phyloP scores from a whole-genome alignment of 306 rosid species.

The Dryas drummondii region DNA sequence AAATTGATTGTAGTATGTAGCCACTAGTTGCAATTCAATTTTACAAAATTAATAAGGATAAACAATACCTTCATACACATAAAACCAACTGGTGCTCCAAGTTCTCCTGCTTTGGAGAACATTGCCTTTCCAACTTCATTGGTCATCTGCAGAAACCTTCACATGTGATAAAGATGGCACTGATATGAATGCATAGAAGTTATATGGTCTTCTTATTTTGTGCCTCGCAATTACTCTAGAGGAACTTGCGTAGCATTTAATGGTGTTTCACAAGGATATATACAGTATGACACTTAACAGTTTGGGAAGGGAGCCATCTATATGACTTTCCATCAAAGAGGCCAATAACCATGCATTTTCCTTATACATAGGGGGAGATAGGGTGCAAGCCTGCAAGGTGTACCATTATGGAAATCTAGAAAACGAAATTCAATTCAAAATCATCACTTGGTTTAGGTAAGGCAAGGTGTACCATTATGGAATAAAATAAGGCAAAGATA shows the following conservation, averaged over 20 bases:
- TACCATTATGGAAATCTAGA: not conserved
- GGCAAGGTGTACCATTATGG: not conserved
- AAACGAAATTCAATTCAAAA: too few species aligned
- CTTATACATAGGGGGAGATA: not conserved
- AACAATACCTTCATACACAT: conserved; percentile 79
- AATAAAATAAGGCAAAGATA: not conserved
- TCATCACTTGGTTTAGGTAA: too few species aligned
- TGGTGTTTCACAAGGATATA: not conserved
- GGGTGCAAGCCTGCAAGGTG: not conserved
- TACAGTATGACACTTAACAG: not conserved
- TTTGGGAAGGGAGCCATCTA: not conserved
- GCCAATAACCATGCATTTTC: not conserved
- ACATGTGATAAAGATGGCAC: not conserved
- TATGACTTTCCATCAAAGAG: not conserved
- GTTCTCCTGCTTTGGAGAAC: conserved; percentile 79
- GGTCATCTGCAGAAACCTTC: conserved; percentile 63
- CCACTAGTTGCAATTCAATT: not conserved
- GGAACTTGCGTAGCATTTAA: not conserved
- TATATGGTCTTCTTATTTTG: too few species aligned
- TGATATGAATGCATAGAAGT: not conserved
- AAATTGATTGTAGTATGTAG: not conserved
- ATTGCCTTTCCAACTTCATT: conserved; percentile 74
- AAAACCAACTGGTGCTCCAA: conserved; percentile 75
- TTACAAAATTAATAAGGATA: not conserved
- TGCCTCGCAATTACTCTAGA: not conserved